Base-by-base conservation (phyloP, 257 asterid species). In the Salvia miltiorrhiza region DNA sequence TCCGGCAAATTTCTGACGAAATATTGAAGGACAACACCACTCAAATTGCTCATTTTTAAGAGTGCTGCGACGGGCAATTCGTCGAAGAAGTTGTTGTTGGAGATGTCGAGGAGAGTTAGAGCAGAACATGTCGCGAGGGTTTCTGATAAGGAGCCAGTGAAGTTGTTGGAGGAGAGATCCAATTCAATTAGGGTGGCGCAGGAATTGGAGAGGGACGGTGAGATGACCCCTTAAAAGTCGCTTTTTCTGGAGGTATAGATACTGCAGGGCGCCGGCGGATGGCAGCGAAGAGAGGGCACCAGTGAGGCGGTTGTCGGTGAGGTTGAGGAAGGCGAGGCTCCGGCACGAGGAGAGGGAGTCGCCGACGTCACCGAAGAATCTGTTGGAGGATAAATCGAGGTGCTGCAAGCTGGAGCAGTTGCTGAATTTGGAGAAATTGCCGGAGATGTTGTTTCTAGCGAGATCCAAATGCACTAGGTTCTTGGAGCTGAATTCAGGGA, bases 331-430 rank as follows among this genome's bases (percentile, higher is more conserved):
- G 26, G 67, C 80, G 50, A 93, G 83, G 60, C 82, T 82, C 63
- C 33, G 80, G 63, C 97, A 92, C 0, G 77, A 48, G 54, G 92
- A 81, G 41, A 92, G 83, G 0, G 93, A 76, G 74, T 67, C 39
- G 3, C 83, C 88, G 57, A 92, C 78, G 4, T 70, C 87, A 45
- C 98, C 97, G 67, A 0, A 40, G 66, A 92, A 78, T 63, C 73
- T 90, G 56, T 90, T 93, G 59, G 96, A 86, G 20, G 96, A 86
- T 14, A 90, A 82, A 68, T 93, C 97, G 80, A 93, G 78, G 87
- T 82, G n/a, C n/a, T n/a, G n/a, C n/a, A n/a, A n/a, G n/a, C n/a
- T n/a, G n/a, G n/a, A n/a, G n/a, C n/a, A n/a, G n/a, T n/a, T n/a
- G n/a, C n/a, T n/a, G n/a, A n/a, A n/a, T n/a, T n/a, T n/a, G n/a